Conservation (phyloP, 2,329 filamentous ascomycete species). For the Hyphodiscus sp. region DNA sequence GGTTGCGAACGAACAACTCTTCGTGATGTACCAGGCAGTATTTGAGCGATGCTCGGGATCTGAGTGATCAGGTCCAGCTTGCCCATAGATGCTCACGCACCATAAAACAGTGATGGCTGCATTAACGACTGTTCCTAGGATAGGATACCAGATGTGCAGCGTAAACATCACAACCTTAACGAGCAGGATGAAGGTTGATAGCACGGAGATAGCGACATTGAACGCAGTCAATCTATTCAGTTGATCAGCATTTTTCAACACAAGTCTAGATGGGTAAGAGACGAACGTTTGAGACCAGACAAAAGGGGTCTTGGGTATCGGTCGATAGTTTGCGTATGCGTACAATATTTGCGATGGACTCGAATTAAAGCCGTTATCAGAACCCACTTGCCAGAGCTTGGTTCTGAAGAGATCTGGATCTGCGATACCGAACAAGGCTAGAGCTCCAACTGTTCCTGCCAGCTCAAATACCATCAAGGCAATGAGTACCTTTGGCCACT, state of each 20-base stretch:
- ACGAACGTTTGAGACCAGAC: conserved; percentile 70
- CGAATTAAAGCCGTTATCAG: conserved; percentile 66
- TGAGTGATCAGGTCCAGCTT: conserved; percentile 66
- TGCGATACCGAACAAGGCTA: conserved; percentile 67
- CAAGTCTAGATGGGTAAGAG: not conserved
- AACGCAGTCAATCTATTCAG: conserved; percentile 62
- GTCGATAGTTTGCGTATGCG: conserved; percentile 64
- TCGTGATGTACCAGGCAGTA: conserved; percentile 68
- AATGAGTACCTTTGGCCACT: conserved; percentile 38
- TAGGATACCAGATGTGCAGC: conserved; percentile 64
- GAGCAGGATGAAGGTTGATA: conserved; percentile 70
- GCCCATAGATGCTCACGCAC: conserved; percentile 59
- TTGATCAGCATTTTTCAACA: conserved; percentile 7
- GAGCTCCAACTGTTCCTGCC: conserved; percentile 53
- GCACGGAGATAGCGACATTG: conserved; percentile 70
- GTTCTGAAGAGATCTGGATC: conserved; percentile 68
- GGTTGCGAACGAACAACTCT: conserved; percentile 57
- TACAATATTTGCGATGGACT: conserved; percentile 64
- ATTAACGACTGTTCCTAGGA: conserved; percentile 55
- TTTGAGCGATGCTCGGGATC: conserved; percentile 56
- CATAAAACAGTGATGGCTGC: conserved; percentile 54
- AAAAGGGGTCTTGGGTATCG: conserved; percentile 55
- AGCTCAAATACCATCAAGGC: conserved; percentile 61
- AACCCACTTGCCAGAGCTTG: conserved; percentile 67
- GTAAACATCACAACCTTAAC: conserved; percentile 63